Evolutionary conservation across 169 alveolate genomes (phyloP), one percentile per base, ranked within the genome.

Genomic region (Plasmodium vinckei): DNA sequence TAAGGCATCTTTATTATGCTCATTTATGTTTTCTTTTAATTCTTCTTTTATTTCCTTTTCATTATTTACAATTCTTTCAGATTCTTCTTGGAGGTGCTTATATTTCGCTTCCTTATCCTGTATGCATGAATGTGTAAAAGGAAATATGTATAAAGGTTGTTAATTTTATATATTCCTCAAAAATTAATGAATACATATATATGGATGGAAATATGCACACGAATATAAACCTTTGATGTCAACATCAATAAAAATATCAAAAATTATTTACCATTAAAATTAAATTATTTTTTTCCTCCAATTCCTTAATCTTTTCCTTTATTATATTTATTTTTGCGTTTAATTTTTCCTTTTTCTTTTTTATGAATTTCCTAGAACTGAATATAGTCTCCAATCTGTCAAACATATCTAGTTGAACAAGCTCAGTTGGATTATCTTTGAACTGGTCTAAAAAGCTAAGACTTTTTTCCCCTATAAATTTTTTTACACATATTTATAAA

Each of bases 351-450:
- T 77, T 63, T 51, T 77, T 77, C 51, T 64, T 77, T 77, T 51
- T 61, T 77, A 77, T 63, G 72, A 77, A 77, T 53, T 77, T 75
- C 19, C 88, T 67, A 12, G 88, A 77, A 44, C 68, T 77, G 49
- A 77, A 77, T 77, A 77, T 77, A 9, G 88, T 77, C 57, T 77
- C 88, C n/a, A 77, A 68, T 57, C 88, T 77, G 75, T 77, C 88
- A 59, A 77, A 77, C 77, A 77, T 77, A 23, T 77, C 88, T 44
- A 77, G 9, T 46, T 77, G 88, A 44, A 77, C 88, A 42, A 77
- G 65, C 72, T 77, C 88, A 12, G 77, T 10, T 63, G 88, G 65
- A 10, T 63, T 77, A 15, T 77, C 88, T 33, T 77, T 77, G 25
- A 77, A 63, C 47, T 77, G 63, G 67, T 75, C 65, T 60, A 77